Conservation (phyloP, 2,329 filamentous ascomycete species). For the Colletotrichum musae region DNA sequence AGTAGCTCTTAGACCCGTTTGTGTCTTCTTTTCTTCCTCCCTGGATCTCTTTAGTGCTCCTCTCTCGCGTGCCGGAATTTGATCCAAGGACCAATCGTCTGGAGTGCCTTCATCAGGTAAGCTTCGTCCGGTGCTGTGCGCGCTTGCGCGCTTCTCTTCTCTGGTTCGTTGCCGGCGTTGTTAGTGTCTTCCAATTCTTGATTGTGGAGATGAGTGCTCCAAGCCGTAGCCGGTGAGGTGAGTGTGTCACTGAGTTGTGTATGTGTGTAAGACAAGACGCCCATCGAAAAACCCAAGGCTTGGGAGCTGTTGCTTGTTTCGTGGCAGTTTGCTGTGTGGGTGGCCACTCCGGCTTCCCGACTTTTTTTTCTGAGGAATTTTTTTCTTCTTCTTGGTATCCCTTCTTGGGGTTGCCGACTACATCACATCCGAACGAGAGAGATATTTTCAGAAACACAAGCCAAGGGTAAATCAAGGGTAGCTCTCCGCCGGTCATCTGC, state of each 20-base stretch:
- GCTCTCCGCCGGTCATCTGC: slow-evolving; percentile 1
- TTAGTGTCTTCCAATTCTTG: not conserved
- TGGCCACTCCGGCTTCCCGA: too few relatives aligned
- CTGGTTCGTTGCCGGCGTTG: not conserved
- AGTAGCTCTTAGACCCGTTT: too few relatives aligned
- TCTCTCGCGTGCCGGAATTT: not conserved
- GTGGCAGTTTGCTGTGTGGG: not conserved
- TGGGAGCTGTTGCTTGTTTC: slow-evolving; percentile 21
- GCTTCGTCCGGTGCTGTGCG: slow-evolving; percentile 18
- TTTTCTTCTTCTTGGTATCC: not conserved
- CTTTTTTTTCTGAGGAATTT: not conserved
- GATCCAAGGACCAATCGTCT: slow-evolving; percentile 19
- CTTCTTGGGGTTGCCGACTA: not conserved
- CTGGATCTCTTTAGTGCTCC: slow-evolving; percentile 2
- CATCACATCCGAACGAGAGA: slow-evolving; percentile 11
- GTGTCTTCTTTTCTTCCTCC: too few relatives aligned
- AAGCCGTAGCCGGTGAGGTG: not conserved
- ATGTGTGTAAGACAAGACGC: slow-evolving; percentile 10
- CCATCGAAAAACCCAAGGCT: not conserved
- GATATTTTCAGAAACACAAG: slow-evolving; percentile 17
- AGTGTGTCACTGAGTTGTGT: too few relatives aligned
- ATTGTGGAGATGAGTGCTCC: slow-evolving; percentile 1
- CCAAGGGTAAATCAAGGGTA: not conserved
- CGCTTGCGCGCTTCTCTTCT: not conserved
- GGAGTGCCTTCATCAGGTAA: slow-evolving; percentile 21